Base-by-base conservation (phyloP, 2,329 filamentous ascomycete species). In the Cadophora sp. region DNA sequence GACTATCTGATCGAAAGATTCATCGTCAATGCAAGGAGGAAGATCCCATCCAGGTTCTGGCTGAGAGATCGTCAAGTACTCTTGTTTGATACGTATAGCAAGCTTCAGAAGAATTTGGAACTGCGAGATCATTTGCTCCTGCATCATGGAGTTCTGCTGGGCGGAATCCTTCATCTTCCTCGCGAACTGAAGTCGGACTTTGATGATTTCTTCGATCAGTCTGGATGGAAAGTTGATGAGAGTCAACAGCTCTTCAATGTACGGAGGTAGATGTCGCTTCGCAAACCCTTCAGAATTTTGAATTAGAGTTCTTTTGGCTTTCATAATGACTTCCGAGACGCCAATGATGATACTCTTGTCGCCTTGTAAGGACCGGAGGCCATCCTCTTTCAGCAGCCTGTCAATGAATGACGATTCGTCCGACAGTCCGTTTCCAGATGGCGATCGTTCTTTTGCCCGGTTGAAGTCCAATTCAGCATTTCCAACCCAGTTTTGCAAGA, bases 191-290 rank as follows among this genome's bases (percentile, higher is more conserved):
- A 98, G 85, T 66, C 96, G 91, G 73, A 97, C 91, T 62, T 91
- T 91, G 77, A 97, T 97, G 75, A 99, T 96, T 77, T 98, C 96
- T 79, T 98, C 94, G 48, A 99, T 96, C 43, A 99, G 85, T 9
- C 96, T 91, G 1, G 94, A 97, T 0, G 96, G 96, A 76, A 99
- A 99, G 80, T 97, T 98, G 83, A 99, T 97, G 51, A 99, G 84
- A 0, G 93, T 97, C 56, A 98, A 87, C 53, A 99, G 85, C 79
- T 99, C 96, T 77, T 99, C 96, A 66, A 99, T 96, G 77, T 97
- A 98, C 0, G 94, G 94, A 7, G 96, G 96, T 18, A 99, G 83
- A 80, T 99, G 95, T 4, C 95, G 90, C 75, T 94, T 92, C 48
- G 90, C 89, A 77, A 98, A 99, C 0, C 89, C 89, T 68, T 89